phyloP scores from a whole-genome alignment of 805 yeast species.

The Clavispora asparagi region DNA sequence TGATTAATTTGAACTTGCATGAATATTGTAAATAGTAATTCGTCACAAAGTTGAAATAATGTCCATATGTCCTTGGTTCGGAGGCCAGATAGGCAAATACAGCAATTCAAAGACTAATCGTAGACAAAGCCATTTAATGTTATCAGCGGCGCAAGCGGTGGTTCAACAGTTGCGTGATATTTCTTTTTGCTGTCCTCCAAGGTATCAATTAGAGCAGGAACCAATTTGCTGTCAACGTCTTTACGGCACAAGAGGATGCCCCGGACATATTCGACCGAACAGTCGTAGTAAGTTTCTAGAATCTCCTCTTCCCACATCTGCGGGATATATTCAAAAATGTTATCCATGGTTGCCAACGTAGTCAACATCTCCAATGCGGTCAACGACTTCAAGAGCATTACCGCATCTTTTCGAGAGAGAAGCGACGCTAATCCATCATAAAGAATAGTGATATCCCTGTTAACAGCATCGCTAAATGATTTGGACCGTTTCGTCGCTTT shows the following conservation, averaged over 20 bases:
- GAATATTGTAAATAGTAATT: background rate
- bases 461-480: conserved; percentile 34
- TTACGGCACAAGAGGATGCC: conserved; percentile 54
- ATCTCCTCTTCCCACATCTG: conserved; percentile 54
- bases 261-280: conserved; percentile 66
- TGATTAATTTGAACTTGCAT: background rate
- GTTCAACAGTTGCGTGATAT: conserved; percentile 30
- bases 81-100: no score
- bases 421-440: conserved; percentile 32
- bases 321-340: conserved; percentile 29
- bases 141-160: conserved; percentile 23
- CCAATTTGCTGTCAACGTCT: conserved; percentile 32
- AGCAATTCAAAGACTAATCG: conserved; percentile 6
- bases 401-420: conserved; percentile 36
- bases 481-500: conserved; percentile 28
- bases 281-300: conserved; percentile 64
- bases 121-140: conserved; percentile 31
- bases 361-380: conserved; percentile 37
- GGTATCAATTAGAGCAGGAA: conserved; percentile 23
- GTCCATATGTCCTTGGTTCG: no score
- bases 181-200: conserved; percentile 25
- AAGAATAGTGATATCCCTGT: conserved; percentile 34
- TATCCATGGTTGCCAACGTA: conserved; percentile 36
- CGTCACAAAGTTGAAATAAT: no score
- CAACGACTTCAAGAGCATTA: conserved; percentile 34